These are phyloP conservation scores for maize (Zea mays) DNA, from an alignment of 176 grass and related monocot species.

Conservation along the genomic window DNA sequence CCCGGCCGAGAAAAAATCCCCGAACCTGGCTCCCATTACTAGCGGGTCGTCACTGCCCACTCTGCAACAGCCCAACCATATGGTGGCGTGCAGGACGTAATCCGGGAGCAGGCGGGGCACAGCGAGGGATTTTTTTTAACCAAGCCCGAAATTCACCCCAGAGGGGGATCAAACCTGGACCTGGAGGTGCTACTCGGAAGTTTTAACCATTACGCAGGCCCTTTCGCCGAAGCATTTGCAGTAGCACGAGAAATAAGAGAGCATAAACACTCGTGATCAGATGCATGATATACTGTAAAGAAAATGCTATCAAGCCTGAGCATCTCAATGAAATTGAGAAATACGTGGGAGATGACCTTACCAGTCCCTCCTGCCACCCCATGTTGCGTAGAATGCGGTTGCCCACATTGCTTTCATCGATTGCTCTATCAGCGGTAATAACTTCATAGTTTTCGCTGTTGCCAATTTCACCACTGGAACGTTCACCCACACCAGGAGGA, in stretches of 20 bases:
- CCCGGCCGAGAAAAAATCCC: no score
- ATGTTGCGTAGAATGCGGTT: constrained; percentile 92
- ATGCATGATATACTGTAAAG: not conserved
- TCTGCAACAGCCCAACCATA: no score
- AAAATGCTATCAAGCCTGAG: constrained; percentile 19
- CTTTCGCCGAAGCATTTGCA: not conserved
- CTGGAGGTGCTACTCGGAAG: no score
- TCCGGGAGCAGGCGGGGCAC: no score
- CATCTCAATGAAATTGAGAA: not conserved
- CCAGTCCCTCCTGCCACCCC: constrained; percentile 87
- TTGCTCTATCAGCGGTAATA: constrained; percentile 78
- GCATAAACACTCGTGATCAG: not conserved
- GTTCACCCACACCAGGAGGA: constrained; percentile 88
- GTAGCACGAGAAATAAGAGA: not conserved
- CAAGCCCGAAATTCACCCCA: no score
- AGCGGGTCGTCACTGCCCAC: no score
- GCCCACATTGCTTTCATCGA: constrained; percentile 95
- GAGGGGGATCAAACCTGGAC: no score
- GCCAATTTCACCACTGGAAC: constrained; percentile 62
- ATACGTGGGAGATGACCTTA: constrained; percentile 36
- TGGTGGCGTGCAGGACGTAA: no score
- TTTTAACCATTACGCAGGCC: no score
- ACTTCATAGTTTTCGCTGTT: constrained; percentile 82
- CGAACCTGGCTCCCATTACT: no score
- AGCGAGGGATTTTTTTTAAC: no score